Evolutionary conservation across 2,329 filamentous ascomycete species (phyloP).

Genomic region (Phialophora tarda): DNA sequence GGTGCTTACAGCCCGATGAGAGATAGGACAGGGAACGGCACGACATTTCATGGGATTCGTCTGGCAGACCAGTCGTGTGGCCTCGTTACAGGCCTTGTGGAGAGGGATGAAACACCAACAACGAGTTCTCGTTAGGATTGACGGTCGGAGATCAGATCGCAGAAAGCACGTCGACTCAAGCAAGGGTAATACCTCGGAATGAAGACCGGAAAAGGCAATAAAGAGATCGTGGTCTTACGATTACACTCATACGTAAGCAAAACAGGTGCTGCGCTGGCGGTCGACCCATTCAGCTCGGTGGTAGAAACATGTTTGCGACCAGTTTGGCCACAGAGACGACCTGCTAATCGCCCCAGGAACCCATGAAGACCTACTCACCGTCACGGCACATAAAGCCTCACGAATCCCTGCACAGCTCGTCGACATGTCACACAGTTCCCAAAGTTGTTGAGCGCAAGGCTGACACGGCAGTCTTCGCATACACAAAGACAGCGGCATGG

Average conservation of each 20-base stretch:
- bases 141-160: background rate
- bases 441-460: conserved; percentile 95
- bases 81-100: background rate
- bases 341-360: background rate
- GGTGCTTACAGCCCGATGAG: background rate
- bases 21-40: background rate
- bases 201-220: background rate
- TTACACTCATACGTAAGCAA: background rate
- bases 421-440: conserved; percentile 95
- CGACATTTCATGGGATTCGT: background rate
- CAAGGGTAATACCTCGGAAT: background rate
- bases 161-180: background rate
- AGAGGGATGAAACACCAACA: background rate
- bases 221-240: background rate
- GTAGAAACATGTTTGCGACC: background rate
- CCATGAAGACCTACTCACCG: conserved; percentile 37
- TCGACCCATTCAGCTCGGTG: background rate
- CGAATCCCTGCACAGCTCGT: conserved; percentile 85
- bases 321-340: background rate
- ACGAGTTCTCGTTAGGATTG: background rate
- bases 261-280: background rate
- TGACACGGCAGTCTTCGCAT: conserved; percentile 93
- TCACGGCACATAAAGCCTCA: conserved; percentile 82
- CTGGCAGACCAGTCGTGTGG: background rate
- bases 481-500: conserved; percentile 92